A percentile compares a stretch with the other conserved stretches of the same genome.
These are phyloP conservation scores for Colletotrichum graminicola DNA, from an alignment of 2,329 filamentous ascomycete species.

Conservation along the genomic window DNA sequence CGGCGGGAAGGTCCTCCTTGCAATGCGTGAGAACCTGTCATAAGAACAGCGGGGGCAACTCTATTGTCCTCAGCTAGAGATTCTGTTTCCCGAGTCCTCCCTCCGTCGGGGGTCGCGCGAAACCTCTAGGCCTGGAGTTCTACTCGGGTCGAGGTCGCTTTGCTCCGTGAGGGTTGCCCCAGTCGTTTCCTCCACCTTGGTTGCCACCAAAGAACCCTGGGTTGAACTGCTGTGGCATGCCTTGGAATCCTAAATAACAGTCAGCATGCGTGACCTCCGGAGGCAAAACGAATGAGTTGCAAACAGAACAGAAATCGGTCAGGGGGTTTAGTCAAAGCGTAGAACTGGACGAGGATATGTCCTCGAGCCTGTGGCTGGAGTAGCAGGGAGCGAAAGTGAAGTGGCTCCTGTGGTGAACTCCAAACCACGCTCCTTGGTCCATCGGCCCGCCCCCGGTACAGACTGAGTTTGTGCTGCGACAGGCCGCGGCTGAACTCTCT, in stretches of 20 bases:
- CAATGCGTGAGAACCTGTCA: not conserved
- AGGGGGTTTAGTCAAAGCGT: not conserved
- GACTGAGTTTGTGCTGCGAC: not conserved
- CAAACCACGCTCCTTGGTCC: slow-evolving; percentile 20
- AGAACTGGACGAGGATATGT: slow-evolving; percentile 2
- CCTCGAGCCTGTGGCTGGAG: not conserved
- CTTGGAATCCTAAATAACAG: slow-evolving; percentile 69
- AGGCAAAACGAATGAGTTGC: not conserved
- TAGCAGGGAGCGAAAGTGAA: not conserved
- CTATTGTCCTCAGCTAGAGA: not conserved
- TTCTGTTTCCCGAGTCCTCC: not conserved
- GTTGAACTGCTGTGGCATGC: slow-evolving; percentile 78
- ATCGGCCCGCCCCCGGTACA: slow-evolving; percentile 16
- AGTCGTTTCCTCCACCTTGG: slow-evolving; percentile 66
- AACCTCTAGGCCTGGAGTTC: slow-evolving; percentile 34
- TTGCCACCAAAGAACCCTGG: slow-evolving; percentile 76
- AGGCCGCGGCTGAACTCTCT: slow-evolving; percentile 9
- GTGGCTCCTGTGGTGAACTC: not conserved
- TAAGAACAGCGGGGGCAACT: not conserved
- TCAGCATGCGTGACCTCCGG: slow-evolving; percentile 43
- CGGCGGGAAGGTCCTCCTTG: not conserved
- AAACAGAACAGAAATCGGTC: slow-evolving; percentile 14
- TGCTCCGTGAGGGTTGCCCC: slow-evolving; percentile 84
- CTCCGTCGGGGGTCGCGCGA: not conserved
- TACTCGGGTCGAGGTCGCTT: slow-evolving; percentile 83